Evolutionary conservation across 1,284 basidiomycete genomes (phyloP).

Genomic region (Ganoderma multipileum): DNA sequence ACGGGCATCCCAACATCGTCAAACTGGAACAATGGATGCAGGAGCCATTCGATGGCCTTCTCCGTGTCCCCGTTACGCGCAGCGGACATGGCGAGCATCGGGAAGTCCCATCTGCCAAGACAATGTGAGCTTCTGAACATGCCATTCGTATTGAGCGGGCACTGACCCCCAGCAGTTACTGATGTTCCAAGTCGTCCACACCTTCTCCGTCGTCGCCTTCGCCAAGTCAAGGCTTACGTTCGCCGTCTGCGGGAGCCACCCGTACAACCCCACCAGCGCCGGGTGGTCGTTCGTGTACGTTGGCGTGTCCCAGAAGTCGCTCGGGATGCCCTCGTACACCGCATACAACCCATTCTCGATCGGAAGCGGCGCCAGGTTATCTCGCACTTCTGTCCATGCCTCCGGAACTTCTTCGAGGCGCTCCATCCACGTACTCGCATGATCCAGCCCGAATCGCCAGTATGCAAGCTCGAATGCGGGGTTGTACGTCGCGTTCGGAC

Average conservation of each 20-base stretch:
- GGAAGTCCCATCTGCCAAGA: constrained; percentile 61
- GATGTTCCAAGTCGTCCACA: constrained; percentile 62
- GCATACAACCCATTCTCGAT: constrained; percentile 56
- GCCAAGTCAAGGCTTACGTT: constrained; percentile 54
- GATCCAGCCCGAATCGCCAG: constrained; percentile 58
- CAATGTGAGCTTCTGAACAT: background rate
- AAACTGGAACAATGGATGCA: constrained; percentile 61
- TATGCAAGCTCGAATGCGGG: constrained; percentile 66
- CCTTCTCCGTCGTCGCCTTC: constrained; percentile 58
- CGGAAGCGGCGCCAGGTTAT: constrained; percentile 56
- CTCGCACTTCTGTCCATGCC: constrained; percentile 52
- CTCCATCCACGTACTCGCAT: constrained; percentile 57
- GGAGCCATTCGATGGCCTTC: constrained; percentile 60
- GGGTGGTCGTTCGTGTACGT: constrained; percentile 65
- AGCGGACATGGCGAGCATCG: constrained; percentile 68
- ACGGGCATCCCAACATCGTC: constrained; percentile 68
- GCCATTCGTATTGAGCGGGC: background rate
- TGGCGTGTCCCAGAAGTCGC: constrained; percentile 58
- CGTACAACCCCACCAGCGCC: constrained; percentile 59
- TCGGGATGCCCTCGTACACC: constrained; percentile 62
- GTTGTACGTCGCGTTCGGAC: constrained; percentile 58
- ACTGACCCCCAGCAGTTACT: constrained; percentile 62
- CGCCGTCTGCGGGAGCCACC: constrained; percentile 61
- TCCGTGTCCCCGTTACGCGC: constrained; percentile 57
- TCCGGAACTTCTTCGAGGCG: constrained; percentile 48